phyloP scores from a whole-genome alignment of 192 early-diverging fungal genomes.

The Rhizoclosmatium globosum region DNA sequence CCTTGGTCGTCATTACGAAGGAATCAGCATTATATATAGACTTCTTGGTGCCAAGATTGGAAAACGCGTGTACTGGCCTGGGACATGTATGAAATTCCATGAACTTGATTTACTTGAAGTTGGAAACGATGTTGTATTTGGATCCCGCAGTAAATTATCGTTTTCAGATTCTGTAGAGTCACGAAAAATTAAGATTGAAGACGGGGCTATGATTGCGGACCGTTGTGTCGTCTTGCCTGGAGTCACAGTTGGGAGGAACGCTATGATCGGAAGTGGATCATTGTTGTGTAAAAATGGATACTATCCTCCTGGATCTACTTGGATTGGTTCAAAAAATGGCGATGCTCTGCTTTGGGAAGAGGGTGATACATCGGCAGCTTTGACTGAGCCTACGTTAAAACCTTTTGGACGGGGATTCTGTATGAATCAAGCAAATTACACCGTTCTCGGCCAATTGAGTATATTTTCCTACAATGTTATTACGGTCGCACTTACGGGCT shows the following conservation, averaged over 20 bases:
- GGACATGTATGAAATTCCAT: constrained; percentile 40
- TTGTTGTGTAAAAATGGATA: constrained; percentile 38
- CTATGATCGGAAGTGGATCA: constrained; percentile 53
- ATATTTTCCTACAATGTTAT: constrained; percentile 14
- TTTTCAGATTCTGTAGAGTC: constrained; percentile 39
- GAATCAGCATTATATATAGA: constrained; percentile 45
- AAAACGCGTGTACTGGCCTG: constrained; percentile 57
- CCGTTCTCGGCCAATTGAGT: constrained; percentile 33
- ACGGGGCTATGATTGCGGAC: constrained; percentile 51
- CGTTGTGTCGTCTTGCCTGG: constrained; percentile 53
- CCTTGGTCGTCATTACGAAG: constrained; percentile 51
- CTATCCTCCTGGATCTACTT: constrained; percentile 40
- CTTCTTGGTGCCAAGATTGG: constrained; percentile 52
- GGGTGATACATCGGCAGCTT: constrained; percentile 10
- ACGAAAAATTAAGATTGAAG: constrained; percentile 36
- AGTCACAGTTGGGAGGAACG: constrained; percentile 38
- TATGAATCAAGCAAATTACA: constrained; percentile 42
- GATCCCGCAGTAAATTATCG: constrained; percentile 42
- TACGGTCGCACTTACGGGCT: neutral
- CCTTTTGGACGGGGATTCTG: constrained; percentile 58
- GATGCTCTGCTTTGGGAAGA: constrained; percentile 45
- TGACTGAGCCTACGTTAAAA: constrained; percentile 36
- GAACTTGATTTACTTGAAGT: constrained; percentile 53
- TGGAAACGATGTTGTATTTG: constrained; percentile 57
- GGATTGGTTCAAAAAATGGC: constrained; percentile 49